Percentiles rank a stretch among this genome's conserved stretches.
Conservation (phyloP, 2,329 filamentous ascomycete genomes). For the Elsinoe arachidis region DNA sequence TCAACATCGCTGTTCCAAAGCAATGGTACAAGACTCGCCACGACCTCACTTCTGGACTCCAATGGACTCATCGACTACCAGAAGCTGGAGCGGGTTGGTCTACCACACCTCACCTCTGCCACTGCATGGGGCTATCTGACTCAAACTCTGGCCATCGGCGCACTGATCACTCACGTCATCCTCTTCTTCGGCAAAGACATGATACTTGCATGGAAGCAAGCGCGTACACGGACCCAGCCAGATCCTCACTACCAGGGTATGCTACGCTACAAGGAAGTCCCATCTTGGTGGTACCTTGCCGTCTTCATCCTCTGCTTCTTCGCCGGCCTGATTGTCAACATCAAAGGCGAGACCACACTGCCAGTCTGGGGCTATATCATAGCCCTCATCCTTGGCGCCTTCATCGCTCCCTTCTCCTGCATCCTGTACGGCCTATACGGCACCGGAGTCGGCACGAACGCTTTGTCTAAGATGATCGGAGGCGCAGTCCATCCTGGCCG, state of each 20-base stretch:
- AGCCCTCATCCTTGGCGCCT: constrained; percentile 15
- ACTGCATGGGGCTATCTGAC: constrained; percentile 44
- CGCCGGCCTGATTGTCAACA: constrained; percentile 22
- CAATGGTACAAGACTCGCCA: constrained; percentile 29
- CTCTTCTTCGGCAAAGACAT: constrained; percentile 51
- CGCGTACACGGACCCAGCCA: constrained; percentile 34
- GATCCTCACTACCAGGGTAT: constrained; percentile 48
- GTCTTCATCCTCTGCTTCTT: constrained; percentile 26
- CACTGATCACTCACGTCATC: constrained; percentile 43
- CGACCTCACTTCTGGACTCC: constrained; percentile 36
- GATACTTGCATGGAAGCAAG: constrained; percentile 39
- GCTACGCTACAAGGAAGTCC: constrained; percentile 42
- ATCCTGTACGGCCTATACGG: constrained; percentile 46
- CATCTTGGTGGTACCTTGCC: constrained; percentile 29
- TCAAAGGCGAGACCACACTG: constrained; percentile 27
- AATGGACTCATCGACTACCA: constrained; percentile 35
- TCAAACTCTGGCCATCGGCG: constrained; percentile 51
- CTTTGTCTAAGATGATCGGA: constrained; percentile 50
- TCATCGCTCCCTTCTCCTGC: constrained; percentile 41
- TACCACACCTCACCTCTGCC: constrained; percentile 41
- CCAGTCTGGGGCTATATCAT: constrained; percentile 29
- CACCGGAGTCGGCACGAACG: constrained; percentile 51
- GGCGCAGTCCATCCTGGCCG: constrained; percentile 32
- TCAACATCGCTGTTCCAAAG: constrained; percentile 39
- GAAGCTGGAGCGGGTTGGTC: constrained; percentile 36